A percentile compares a stretch with the other conserved stretches of the same genome.
phyloP scores from a whole-genome alignment of 768 basidiomycete genomes.

The Lenzites betulinus region DNA sequence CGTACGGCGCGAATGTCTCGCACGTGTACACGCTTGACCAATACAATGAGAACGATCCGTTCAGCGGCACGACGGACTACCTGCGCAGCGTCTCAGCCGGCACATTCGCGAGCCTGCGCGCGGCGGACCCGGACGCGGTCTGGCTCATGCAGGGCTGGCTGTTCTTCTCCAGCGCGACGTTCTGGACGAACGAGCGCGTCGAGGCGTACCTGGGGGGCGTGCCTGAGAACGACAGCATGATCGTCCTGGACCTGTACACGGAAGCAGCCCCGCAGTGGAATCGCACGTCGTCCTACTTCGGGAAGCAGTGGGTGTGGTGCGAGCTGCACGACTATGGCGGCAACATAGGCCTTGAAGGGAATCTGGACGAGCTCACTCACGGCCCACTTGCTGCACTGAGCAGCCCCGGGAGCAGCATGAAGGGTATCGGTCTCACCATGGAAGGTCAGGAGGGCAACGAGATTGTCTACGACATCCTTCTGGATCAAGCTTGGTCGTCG shows the following conservation, averaged over 20 bases:
- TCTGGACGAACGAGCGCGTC: conserved; percentile 44
- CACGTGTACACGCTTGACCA: conserved; percentile 49
- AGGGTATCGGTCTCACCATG: conserved; percentile 41
- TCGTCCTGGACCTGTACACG: conserved; percentile 44
- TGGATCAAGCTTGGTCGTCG: conserved; percentile 45
- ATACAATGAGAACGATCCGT: conserved; percentile 46
- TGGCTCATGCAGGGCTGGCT: conserved; percentile 50
- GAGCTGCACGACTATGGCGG: conserved; percentile 43
- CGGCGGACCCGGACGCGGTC: conserved; percentile 41
- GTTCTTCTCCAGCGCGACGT: conserved; percentile 38
- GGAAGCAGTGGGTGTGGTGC: conserved; percentile 46
- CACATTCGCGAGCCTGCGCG: conserved; percentile 40
- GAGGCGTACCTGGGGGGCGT: conserved; percentile 43
- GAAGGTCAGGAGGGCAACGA: conserved; percentile 47
- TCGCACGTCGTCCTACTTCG: conserved; percentile 40
- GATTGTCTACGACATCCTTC: conserved; percentile 43
- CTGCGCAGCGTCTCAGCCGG: conserved; percentile 35
- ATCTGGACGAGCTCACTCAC: conserved; percentile 37
- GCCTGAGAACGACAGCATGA: conserved; percentile 39
- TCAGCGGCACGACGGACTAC: conserved; percentile 36
- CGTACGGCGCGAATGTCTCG: conserved; percentile 39
- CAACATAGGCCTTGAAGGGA: conserved; percentile 41
- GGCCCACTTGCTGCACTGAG: conserved; percentile 37
- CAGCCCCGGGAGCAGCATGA: conserved; percentile 36
- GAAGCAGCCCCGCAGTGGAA: conserved; percentile 46